Evolutionary conservation across 768 basidiomycete species (phyloP), one percentile per base, ranked within the genome.

Genomic region (Suillus decipiens): DNA sequence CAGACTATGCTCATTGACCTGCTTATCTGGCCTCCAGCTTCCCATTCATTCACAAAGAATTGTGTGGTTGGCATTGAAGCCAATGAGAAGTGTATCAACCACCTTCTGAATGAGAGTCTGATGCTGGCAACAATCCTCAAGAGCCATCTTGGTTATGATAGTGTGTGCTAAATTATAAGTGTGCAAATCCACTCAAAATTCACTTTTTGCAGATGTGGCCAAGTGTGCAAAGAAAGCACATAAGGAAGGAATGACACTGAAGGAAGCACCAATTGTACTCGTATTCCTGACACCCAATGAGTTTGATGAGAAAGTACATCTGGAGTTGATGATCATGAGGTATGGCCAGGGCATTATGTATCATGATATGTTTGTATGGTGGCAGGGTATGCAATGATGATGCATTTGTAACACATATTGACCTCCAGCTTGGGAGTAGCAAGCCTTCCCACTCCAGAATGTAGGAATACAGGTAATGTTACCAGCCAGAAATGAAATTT

Each of bases 191-290:
- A 65, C 36, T 33, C 10, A 2, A 34, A 56, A 47, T 55, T 41
- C 17, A 54, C 1, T 53, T n/a, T 28, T 64, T 47, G 45, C 72
- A 98, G 95, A 97, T 78, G 97, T 99, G 55, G 97, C 97, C 56
- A 96, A 93, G 79, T 94, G 92, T 72, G 97, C 97, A 36, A 99
- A 99, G 86, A 99, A 99, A 77, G 97, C 97, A n/a, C 97, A 99
- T 83, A 95, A 91, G 76, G 95, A 99, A 78, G 97, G 97, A 33
- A 92, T 89, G 55, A 99, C 97, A 64, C 73, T 99, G 75, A 99
- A 96, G 82, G 91, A 95, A 79, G 95, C 97, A 45, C 95, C 95
- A 9, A 89, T 99, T 50, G 77, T 87, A 22, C 84, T 98, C 41
- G 93, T 93, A 56, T 89, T 93, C 76, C 75, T 99, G 70, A 90